phyloP scores from a whole-genome alignment of 345 rosid species.

The Combretum micranthum region DNA sequence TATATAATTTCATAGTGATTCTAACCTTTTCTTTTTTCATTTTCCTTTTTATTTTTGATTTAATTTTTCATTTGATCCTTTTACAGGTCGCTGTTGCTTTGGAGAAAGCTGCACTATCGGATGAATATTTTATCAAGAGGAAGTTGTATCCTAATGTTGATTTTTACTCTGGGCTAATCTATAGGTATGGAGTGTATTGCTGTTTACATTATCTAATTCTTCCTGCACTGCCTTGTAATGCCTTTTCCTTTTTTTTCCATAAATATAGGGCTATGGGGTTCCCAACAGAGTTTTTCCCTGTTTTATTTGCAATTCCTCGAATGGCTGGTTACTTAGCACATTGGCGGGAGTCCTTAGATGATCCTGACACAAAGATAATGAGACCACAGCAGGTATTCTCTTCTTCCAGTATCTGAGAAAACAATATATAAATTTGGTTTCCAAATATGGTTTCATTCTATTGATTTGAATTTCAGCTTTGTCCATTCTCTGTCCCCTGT shows the following conservation, averaged over 20 bases:
- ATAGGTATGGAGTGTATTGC: constrained; percentile 41
- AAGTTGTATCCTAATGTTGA: constrained; percentile 95
- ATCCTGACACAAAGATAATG: constrained; percentile 94
- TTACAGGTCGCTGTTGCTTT: constrained; percentile 87
- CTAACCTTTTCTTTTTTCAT: not conserved
- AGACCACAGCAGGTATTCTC: constrained; percentile 84
- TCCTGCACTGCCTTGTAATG: too few relatives aligned
- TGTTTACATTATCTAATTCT: not conserved
- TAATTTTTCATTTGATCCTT: constrained; percentile 3
- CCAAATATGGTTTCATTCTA: too few relatives aligned
- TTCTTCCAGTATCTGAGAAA: not conserved
- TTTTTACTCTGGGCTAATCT: constrained; percentile 92
- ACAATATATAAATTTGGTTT: too few relatives aligned
- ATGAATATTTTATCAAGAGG: constrained; percentile 83
- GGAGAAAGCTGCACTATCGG: constrained; percentile 95
- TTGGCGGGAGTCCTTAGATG: constrained; percentile 93
- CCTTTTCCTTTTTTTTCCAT: too few relatives aligned
- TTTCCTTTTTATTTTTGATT: too few relatives aligned
- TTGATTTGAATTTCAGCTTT: too few relatives aligned
- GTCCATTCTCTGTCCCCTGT: too few relatives aligned
- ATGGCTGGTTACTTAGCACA: constrained; percentile 98
- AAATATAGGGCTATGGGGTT: constrained; percentile 83
- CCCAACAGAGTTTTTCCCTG: constrained; percentile 92
- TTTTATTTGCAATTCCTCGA: constrained; percentile 86
- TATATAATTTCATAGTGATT: too few relatives aligned